Evolutionary conservation across 176 grass and related monocot species (phyloP), one percentile per base, ranked within the genome.

Genomic region (Juncus effusus): DNA sequence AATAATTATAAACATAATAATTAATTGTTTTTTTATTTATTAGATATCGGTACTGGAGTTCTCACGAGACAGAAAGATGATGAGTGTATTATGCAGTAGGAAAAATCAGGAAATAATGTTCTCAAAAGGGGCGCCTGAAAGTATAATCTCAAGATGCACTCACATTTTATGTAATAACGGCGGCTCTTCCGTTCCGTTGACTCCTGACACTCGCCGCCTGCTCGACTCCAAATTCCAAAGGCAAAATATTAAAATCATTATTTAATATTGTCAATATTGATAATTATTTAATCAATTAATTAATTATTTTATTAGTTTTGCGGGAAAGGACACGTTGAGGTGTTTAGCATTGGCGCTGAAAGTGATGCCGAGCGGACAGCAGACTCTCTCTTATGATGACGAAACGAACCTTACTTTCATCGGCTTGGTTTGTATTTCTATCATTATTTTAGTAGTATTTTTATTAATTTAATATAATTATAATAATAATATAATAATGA

Each of bases 41-140:
- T 83, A 97, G 94, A 86, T 92, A 62, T 92, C 84, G 4, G 77
- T 88, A 62, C 72, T 97, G 61, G 94, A 97, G 68, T 97, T 97
- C 65, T 97, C 94, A 36, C 83, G 88, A 66, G 94, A 97, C 47
- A 87, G 94, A 64, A 97, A 97, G 81, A 92, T 97, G 94, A 97
- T 97, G 94, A 97, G 94, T n/a, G 69, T 86, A 60, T 88, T 97
- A 72, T 97, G 88, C 82, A 86, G 85, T 72, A 73, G 94, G 79
- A 97, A 97, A 67, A 82, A 86, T 56, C 94, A 86, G 51, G 88
- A 97, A 72, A 89, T 97, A 58, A 97, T 97, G 94, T 97, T 97
- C 74, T 97, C 94, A 16, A 97, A 97, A 86, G 94, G 94, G 77
- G 94, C 94, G 19, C 94, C 94, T 62, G 94, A 97, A 72, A 86